These are phyloP conservation scores for Yarrowia bubula DNA, from an alignment of 805 yeast genomes.

Conservation along the genomic window DNA sequence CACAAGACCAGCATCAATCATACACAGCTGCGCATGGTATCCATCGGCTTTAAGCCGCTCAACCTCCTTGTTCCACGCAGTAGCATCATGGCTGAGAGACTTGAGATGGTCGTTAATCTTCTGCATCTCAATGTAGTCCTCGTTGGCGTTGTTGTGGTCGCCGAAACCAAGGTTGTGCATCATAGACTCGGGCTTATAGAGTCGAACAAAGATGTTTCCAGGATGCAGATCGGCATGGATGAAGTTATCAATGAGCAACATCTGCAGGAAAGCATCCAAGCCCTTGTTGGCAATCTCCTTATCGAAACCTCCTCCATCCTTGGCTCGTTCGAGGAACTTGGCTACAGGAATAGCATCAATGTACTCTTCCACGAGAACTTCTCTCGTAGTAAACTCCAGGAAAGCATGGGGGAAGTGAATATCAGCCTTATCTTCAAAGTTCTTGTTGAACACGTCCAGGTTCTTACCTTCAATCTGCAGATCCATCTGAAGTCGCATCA, in stretches of 20 bases:
- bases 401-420: constrained; percentile 81
- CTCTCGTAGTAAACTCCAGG: constrained; percentile 59
- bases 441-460: constrained; percentile 63
- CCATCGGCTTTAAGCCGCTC: constrained; percentile 51
- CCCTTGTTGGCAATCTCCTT: constrained; percentile 69
- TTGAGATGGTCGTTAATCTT: constrained; percentile 33
- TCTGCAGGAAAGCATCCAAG: constrained; percentile 85
- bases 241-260: constrained; percentile 90
- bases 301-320: constrained; percentile 42
- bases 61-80: constrained; percentile 50
- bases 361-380: constrained; percentile 81
- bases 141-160: constrained; percentile 32
- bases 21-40: constrained; percentile 81
- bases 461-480: constrained; percentile 86
- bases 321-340: constrained; percentile 49
- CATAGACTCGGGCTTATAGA: constrained; percentile 48
- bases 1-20: constrained; percentile 89
- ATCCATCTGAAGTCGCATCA: constrained; percentile 89
- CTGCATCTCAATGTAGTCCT: constrained; percentile 30
- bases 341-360: constrained; percentile 82
- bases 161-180: constrained; percentile 41
- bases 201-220: constrained; percentile 83
- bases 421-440: constrained; percentile 57
- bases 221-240: constrained; percentile 97
- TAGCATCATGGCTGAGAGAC: constrained; percentile 33